A percentile compares a stretch with the other conserved stretches of the same genome.
phyloP scores from a whole-genome alignment of 2,329 filamentous ascomycete species.

The Trichoderma pleuroti region DNA sequence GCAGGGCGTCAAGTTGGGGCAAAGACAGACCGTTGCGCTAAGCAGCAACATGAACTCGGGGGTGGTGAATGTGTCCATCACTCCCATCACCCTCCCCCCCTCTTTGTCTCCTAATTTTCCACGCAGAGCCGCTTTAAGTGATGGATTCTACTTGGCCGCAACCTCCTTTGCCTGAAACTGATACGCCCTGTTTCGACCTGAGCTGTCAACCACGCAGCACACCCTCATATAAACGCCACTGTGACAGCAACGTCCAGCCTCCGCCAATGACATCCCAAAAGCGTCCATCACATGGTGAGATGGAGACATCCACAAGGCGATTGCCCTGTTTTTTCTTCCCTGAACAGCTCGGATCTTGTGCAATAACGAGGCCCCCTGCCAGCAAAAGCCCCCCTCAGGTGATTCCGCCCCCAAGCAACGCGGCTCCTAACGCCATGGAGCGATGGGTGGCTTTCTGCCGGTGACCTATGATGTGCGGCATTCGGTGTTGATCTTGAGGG shows the following conservation, averaged over 20 bases:
- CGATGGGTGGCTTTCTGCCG: background rate
- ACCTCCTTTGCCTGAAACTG: background rate
- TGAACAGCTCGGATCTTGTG: background rate
- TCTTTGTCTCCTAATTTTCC: background rate
- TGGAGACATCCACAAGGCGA: background rate
- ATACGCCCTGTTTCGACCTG: background rate
- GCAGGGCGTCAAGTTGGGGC: background rate
- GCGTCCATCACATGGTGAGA: background rate
- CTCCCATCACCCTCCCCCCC: no score
- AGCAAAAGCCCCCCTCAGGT: background rate
- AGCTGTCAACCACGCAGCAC: background rate
- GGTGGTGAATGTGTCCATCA: background rate
- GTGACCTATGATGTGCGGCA: background rate
- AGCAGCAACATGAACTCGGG: background rate
- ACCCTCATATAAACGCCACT: conserved; percentile 1
- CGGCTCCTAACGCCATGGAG: background rate
- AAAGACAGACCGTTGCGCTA: background rate
- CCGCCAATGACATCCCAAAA: background rate
- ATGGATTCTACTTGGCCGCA: background rate
- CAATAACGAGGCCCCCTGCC: background rate
- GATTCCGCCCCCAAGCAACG: background rate
- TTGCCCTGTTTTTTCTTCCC: background rate
- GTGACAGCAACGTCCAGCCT: background rate
- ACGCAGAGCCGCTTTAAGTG: background rate
- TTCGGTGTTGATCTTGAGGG: background rate